A percentile compares a stretch with the other conserved stretches of the same genome.
phyloP scores from a whole-genome alignment of 192 early-diverging fungal genomes.

The Martensiomyces pterosporus region DNA sequence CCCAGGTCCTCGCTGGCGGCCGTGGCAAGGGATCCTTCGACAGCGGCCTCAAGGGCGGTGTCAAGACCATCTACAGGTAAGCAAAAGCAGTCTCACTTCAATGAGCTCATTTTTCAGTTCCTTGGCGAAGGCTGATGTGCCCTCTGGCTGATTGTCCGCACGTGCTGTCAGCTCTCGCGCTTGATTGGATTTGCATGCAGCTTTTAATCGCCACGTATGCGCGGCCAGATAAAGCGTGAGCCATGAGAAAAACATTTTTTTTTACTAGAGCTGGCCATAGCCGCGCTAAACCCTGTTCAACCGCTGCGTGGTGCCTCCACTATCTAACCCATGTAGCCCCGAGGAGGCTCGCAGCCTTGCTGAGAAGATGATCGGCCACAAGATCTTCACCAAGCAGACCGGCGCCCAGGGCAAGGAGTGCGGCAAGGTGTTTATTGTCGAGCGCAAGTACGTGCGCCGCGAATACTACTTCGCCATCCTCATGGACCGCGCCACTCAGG shows the following conservation, averaged over 20 bases:
- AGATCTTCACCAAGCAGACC: constrained; percentile 98
- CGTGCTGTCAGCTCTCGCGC: no score
- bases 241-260: no score
- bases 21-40: constrained; percentile 98
- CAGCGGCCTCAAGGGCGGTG: constrained; percentile 94
- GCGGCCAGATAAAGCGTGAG: no score
- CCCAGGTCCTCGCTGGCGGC: constrained; percentile 96
- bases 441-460: constrained; percentile 93
- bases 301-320: no score
- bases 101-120: no score
- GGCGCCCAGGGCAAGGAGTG: constrained; percentile 91
- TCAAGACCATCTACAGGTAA: constrained; percentile 87
- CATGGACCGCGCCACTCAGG: constrained; percentile 92
- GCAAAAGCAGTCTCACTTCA: no score
- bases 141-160: no score
- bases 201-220: no score
- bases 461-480: constrained; percentile 99
- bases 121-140: no score
- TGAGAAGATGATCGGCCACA: constrained; percentile 95
- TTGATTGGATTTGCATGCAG: no score
- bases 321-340: constrained; percentile 53
- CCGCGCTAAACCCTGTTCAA: no score
- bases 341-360: constrained; percentile 84
- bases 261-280: no score
- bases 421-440: constrained; percentile 91